These are phyloP conservation scores for Trifolium repens DNA, from an alignment of 306 rosid species.

Conservation along the genomic window DNA sequence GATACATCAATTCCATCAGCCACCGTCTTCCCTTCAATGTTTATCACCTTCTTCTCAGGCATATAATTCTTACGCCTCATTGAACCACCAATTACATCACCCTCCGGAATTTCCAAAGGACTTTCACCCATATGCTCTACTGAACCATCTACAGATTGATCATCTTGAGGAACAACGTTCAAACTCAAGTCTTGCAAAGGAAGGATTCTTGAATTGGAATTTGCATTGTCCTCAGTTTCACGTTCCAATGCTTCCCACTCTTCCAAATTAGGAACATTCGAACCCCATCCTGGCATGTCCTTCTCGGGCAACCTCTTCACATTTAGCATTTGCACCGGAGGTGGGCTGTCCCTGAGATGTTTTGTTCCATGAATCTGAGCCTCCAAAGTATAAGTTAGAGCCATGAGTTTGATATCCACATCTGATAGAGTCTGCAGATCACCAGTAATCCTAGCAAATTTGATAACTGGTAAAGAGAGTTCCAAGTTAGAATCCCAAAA, in stretches of 20 bases:
- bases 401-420: conserved; percentile 85
- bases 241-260: conserved; percentile 93
- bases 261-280: conserved; percentile 80
- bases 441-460: conserved; percentile 90
- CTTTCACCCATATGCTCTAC: conserved; percentile 45
- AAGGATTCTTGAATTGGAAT: conserved; percentile 67
- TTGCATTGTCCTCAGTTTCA: conserved; percentile 47
- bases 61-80: conserved; percentile 54
- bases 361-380: conserved; percentile 78
- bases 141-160: conserved; percentile 47
- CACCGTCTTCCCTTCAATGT: conserved; percentile 80
- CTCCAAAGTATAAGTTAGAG: conserved; percentile 78
- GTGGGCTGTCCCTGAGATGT: conserved; percentile 77
- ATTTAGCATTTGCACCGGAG: conserved; percentile 71
- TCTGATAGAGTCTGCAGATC: conserved; percentile 93
- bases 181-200: conserved; percentile 80
- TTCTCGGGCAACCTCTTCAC: conserved; percentile 84
- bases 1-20: conserved; percentile 85
- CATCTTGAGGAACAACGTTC: conserved; percentile 61
- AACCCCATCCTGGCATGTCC: conserved; percentile 96
- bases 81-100: conserved; percentile 35
- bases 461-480: conserved; percentile 53
- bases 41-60: conserved; percentile 67
- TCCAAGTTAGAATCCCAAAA: conserved; percentile 30
- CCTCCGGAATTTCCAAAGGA: conserved; percentile 53